phyloP scores from a whole-genome alignment of 371 early-diverging fungal species.

The Mucor saturninus region DNA sequence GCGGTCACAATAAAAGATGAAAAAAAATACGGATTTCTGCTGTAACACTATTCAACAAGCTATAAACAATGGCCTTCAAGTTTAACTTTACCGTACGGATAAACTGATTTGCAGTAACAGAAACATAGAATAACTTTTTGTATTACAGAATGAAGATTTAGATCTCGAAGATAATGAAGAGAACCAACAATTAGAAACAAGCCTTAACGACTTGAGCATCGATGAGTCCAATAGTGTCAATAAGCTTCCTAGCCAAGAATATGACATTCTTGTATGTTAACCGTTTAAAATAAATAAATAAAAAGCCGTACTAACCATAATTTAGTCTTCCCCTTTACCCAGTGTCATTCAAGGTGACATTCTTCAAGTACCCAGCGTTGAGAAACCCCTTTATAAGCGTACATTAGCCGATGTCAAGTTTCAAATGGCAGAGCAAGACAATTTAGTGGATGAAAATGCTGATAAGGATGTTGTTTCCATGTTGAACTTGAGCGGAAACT shows the following conservation, averaged over 20 bases:
- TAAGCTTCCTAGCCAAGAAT: conserved; percentile 40
- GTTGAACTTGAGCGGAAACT: conserved; percentile 64
- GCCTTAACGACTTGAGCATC: conserved; percentile 45
- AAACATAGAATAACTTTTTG: not conserved
- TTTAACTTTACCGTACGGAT: conserved; percentile 64
- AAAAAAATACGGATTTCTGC: conserved; percentile 3
- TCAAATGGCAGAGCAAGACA: conserved; percentile 78
- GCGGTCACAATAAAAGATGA: conserved; percentile 4
- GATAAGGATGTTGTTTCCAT: conserved; percentile 47
- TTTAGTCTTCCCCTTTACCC: conserved; percentile 41
- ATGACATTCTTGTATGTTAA: conserved; percentile 39
- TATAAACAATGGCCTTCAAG: conserved; percentile 49
- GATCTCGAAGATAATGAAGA: conserved; percentile 58
- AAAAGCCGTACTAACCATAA: too few relatives aligned
- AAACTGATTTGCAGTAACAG: not conserved
- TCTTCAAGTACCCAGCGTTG: conserved; percentile 30
- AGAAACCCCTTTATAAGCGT: conserved; percentile 58
- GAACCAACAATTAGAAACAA: conserved; percentile 48
- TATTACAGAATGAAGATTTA: conserved; percentile 54
- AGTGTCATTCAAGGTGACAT: conserved; percentile 46
- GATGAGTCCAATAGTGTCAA: conserved; percentile 25
- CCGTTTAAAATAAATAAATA: too few relatives aligned
- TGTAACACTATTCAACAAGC: not conserved
- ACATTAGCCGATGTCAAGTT: conserved; percentile 84
- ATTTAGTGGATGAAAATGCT: conserved; percentile 44